A percentile compares a stretch with the other conserved stretches of the same genome.
Conservation (phyloP, 1,284 basidiomycete genomes). For the Ceratobasidium theobromae region DNA sequence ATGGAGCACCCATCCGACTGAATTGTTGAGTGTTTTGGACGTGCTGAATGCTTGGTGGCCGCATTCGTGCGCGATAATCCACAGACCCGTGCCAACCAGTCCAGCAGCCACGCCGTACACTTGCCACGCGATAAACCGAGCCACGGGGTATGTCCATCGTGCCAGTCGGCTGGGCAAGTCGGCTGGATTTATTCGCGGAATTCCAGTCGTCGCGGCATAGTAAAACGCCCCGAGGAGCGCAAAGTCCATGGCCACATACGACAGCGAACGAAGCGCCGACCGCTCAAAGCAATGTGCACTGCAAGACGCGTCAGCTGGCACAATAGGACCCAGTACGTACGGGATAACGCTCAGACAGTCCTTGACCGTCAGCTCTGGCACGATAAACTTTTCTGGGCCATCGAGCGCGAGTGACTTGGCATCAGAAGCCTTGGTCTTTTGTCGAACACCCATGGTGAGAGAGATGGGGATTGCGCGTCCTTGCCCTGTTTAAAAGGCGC, state of each 20-base stretch:
- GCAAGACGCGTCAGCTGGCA: background rate
- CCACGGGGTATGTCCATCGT: constrained; percentile 43
- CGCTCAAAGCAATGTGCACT: constrained; percentile 57
- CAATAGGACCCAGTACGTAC: constrained; percentile 5
- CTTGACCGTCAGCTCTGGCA: constrained; percentile 45
- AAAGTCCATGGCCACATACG: constrained; percentile 46
- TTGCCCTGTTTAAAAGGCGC: constrained; percentile 33
- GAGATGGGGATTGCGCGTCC: too few species aligned
- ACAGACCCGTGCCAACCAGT: constrained; percentile 54
- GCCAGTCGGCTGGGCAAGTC: too few species aligned
- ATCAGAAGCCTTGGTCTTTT: constrained; percentile 37
- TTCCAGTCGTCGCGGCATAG: constrained; percentile 43
- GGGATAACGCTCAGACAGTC: constrained; percentile 54
- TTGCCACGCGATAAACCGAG: constrained; percentile 49
- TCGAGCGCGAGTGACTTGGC: background rate
- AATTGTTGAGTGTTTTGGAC: constrained; percentile 58
- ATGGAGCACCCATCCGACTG: constrained; percentile 58
- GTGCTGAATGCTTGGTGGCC: constrained; percentile 56
- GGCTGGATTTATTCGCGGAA: constrained; percentile 35
- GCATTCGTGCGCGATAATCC: constrained; percentile 50
- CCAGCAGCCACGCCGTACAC: constrained; percentile 50
- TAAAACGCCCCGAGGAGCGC: constrained; percentile 47
- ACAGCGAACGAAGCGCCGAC: constrained; percentile 48
- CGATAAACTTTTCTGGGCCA: constrained; percentile 42
- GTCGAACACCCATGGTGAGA: constrained; percentile 12